Evolutionary conservation across 768 basidiomycete species (phyloP).

Genomic region (Lanmaoa pseudosensibilis): DNA sequence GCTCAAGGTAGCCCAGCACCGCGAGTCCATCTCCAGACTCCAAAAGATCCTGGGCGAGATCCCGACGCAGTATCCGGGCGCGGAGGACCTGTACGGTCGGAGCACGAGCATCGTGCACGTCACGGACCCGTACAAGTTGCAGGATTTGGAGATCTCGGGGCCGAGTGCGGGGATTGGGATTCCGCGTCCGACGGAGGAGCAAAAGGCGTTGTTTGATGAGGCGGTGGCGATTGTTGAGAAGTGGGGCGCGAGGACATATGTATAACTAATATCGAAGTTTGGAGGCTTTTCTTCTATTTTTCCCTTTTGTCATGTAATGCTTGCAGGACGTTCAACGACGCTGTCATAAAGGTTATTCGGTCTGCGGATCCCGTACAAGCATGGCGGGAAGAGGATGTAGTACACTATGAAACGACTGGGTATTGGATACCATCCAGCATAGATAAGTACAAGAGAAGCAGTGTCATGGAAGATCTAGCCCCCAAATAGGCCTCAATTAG

Average conservation of each 20-base stretch:
- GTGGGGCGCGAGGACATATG: constrained; percentile 30
- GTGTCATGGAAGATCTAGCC: not conserved
- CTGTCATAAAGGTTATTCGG: too few species aligned
- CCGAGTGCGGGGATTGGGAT: constrained; percentile 52
- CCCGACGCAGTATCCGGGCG: constrained; percentile 42
- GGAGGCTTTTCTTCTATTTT: too few species aligned
- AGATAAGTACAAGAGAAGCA: not conserved
- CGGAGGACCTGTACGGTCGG: constrained; percentile 71
- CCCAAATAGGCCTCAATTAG: not conserved
- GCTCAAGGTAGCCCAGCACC: constrained; percentile 7
- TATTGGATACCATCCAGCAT: too few species aligned
- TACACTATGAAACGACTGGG: too few species aligned
- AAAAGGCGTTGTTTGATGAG: constrained; percentile 66
- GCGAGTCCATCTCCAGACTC: constrained; percentile 36
- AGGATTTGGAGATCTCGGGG: constrained; percentile 37
- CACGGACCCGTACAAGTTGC: constrained; percentile 8
- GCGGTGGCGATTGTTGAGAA: constrained; percentile 69
- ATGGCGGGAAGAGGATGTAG: too few species aligned
- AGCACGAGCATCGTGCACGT: constrained; percentile 65
- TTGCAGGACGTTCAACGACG: too few species aligned
- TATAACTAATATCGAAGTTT: too few species aligned
- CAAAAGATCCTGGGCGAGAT: constrained; percentile 57
- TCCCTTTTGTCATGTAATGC: too few species aligned
- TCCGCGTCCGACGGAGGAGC: constrained; percentile 52
- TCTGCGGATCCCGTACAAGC: too few species aligned